Base-by-base conservation (phyloP, 2,329 filamentous ascomycete species). In the Trichophyton verrucosum region DNA sequence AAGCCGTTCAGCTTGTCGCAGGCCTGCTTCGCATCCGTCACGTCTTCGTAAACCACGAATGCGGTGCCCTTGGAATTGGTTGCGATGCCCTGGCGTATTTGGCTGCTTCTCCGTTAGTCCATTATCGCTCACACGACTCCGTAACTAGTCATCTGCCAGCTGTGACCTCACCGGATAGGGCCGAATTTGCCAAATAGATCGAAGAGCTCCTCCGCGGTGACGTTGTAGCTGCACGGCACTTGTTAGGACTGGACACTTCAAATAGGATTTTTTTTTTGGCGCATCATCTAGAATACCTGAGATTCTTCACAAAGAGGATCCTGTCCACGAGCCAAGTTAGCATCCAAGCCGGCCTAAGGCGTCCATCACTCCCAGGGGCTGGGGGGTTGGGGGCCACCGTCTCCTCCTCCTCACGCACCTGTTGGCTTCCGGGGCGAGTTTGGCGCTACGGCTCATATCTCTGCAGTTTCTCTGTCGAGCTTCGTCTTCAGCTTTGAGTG, bases 261-360 rank as follows among this genome's bases (percentile, higher is more conserved):
- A 27, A 44, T 8, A 17, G 22, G 9, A n/a, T n/a, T n/a, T n/a
- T n/a, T n/a, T n/a, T n/a, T n/a, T n/a, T n/a, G n/a, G 33, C 49
- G 36, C 46, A 59, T 46, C 30, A 33, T 7, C 30, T 4, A 9
- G n/a, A 30, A 4, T 38, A 95, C 90, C 89, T 95, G 81, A 97
- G 85, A 85, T 99, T 97, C 89, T 97, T 97, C 73, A 97, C 92
- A 85, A 97, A 97, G 81, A 99, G 89, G 87, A 94, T 92, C 86
- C 92, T 96, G 69, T 36, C 20, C 7, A 58, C 20, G n/a, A 58
- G 33, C 40, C 13, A 42, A 40, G 46, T 61, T 27, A 53, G 57
- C 40, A 61, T 44, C 8, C 13, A 27, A 42, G 13, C 17, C 40
- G 2, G 27, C 27, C 27, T 30, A 30, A 30, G 27, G 27, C 27